Percentiles rank a stretch among this genome's conserved stretches.
Conservation (phyloP, 75 land plant genomes). For the Pinus tabuliformis region DNA sequence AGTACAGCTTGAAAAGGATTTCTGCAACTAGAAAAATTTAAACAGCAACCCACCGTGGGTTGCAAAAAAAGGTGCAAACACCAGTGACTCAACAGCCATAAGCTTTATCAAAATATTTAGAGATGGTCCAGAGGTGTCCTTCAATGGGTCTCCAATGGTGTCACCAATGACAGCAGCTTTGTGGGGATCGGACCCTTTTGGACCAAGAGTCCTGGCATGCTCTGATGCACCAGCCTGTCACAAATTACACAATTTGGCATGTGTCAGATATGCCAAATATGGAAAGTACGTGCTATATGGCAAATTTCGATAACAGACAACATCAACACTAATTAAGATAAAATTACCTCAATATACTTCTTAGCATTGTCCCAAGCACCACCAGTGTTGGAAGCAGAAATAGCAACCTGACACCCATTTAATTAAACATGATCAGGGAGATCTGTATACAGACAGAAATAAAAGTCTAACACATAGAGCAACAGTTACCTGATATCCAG, state of each 20-base stretch:
- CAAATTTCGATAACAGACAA: no score
- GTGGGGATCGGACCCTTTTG: constrained; percentile 42
- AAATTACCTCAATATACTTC: constrained; percentile 78
- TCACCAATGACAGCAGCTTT: constrained; percentile 60
- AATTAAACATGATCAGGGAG: background rate
- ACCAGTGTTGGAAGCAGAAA: constrained; percentile 79
- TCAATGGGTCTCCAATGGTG: constrained; percentile 82
- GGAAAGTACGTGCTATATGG: no score
- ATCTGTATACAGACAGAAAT: background rate
- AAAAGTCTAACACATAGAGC: background rate
- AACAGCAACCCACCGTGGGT: constrained; percentile 73
- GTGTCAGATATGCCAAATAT: no score
- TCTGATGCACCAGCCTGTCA: constrained; percentile 41
- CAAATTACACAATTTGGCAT: background rate
- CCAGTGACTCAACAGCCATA: constrained; percentile 88
- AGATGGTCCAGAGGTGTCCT: constrained; percentile 87
- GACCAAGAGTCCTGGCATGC: constrained; percentile 34
- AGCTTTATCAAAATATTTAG: constrained; percentile 86
- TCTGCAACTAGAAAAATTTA: constrained; percentile 34
- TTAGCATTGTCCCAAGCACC: constrained; percentile 92
- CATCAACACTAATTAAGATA: no score
- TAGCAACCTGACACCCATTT: constrained; percentile 39
- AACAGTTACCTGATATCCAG: constrained; percentile 24
- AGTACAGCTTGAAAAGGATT: no score
- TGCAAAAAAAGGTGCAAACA: constrained; percentile 85